Evolutionary conservation across 2,329 filamentous ascomycete species (phyloP), one percentile per base, ranked within the genome.

Genomic region (Cryphonectria parasitica): DNA sequence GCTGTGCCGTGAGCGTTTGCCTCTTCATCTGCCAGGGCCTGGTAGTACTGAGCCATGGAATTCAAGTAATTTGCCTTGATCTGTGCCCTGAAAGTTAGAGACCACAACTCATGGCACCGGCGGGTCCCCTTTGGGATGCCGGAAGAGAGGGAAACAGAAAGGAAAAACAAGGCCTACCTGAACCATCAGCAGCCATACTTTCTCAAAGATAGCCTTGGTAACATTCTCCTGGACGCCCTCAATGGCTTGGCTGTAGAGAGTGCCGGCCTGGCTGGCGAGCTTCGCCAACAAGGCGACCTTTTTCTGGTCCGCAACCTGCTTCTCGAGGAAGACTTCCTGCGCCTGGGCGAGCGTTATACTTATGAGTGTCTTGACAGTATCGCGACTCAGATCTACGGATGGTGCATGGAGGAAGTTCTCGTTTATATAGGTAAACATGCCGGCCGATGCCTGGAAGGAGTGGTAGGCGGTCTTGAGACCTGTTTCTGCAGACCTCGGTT

Each of bases 341-440:
- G 92, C 95, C 81, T 99, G 96, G 1, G 95, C 97, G 69, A 99
- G 88, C 87, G 94, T 98, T 71, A 99, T 89, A 66, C 91, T 89
- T 78, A 99, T 98, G 74, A 99, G 82, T 0, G 94, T 94, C 83
- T 98, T 98, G 77, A 99, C 94, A 0, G 96, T 99, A 66, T 99
- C 95, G 72, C 96, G 86, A 79, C 95, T 98, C 64, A 99, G 83
- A 78, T 99, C 96, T n/a, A 93, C 95, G 11, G 95, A 98, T 0
- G 97, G 96, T 1, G 96, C 96, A 77, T 99, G 96, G 49, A 99
- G 85, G 79, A 99, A 99, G 83, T 99, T 99, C 83, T 99, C 96
- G 82, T 99, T 99, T 84, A 99, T 99, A 78, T 99, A 99, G 67
- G 95, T 98, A 81, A 98, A 99, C 96, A 99, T 99, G 83, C 96